Base-by-base conservation (phyloP, 306 rosid genomes). In the Glycine latifolia region DNA sequence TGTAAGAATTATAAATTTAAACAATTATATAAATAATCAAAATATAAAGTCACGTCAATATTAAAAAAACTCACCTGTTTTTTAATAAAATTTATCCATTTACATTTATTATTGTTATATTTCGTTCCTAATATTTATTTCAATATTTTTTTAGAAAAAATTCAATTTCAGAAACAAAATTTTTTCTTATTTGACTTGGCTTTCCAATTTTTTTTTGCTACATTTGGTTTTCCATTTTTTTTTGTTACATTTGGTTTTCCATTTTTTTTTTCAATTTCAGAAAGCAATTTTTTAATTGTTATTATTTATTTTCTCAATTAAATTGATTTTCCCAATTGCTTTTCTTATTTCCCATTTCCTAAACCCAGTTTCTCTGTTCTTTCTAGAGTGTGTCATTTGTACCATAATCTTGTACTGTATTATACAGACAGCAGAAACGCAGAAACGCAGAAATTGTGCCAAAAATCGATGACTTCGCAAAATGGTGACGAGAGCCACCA, bases 391-490 rank as follows among this genome's bases (percentile, higher is more conserved):
- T 59, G 66, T 33, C 49, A 60, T 5, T 53, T 54, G 81, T 59
- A 70, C 50, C 71, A 7, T 39, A 55, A 72, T 68, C 56, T 66
- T 13, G 48, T 67, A 20, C 20, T 7, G 20, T 20, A 20, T 20
- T 20, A 26, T 26, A 26, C 2, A 66, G 58, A 41, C 15, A 16
- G 44, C 52, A 56, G 2, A 26, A 26, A 26, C 1, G 31, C 31
- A 26, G 63, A 80, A 17, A 10, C 41, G 20, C 20, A 20, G 20
- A 20, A 50, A 58, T 52, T 35, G 63, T 47, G 66, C 10, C 65
- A 8, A 8, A 60, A 76, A 48, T 33, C 75, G 76, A 87, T 83
- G 93, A 66, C 83, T 48, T 72, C 82, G 46, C 73, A 80, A 67
- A 76, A 83, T 68, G 87, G 80, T 68, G 16, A 14, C 11, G 88